phyloP scores from a whole-genome alignment of 768 basidiomycete species.

The Lentinula sp. region DNA sequence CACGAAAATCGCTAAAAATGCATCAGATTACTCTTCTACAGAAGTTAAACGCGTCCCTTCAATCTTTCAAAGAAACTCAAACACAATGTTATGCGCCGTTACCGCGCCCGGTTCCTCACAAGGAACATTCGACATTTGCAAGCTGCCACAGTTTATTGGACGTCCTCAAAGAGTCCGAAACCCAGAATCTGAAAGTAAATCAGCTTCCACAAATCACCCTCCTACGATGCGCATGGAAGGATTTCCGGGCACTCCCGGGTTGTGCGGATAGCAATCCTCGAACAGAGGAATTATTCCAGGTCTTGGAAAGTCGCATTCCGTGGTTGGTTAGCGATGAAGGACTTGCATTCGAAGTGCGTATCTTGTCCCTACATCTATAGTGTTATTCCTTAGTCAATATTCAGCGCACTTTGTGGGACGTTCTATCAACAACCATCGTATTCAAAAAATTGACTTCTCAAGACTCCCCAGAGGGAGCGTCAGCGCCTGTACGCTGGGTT shows the following conservation, averaged over 20 bases:
- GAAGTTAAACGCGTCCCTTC: conserved; percentile 49
- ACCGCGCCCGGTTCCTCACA: conserved; percentile 45
- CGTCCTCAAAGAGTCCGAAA: conserved; percentile 21
- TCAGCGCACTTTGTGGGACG: conserved; percentile 53
- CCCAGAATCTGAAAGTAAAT: conserved; percentile 20
- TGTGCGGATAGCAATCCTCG: conserved; percentile 31
- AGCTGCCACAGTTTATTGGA: conserved; percentile 42
- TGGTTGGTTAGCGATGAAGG: conserved; percentile 54
- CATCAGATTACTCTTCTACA: conserved; percentile 56
- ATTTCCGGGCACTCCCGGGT: conserved; percentile 31
- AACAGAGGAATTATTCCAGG: conserved; percentile 54
- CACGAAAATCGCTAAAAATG: conserved; percentile 52
- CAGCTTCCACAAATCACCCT: conserved; percentile 47
- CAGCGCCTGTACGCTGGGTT: conserved; percentile 30
- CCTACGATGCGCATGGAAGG: conserved; percentile 57
- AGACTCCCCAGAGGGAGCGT: conserved; percentile 13
- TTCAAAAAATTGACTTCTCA: conserved; percentile 35
- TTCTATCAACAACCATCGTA: conserved; percentile 44
- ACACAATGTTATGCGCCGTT: conserved; percentile 48
- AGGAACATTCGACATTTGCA: conserved; percentile 39
- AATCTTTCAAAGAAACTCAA: conserved; percentile 51
- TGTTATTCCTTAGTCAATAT: background rate
- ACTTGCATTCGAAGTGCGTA: conserved; percentile 45
- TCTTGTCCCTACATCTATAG: background rate
- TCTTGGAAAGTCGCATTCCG: conserved; percentile 50